phyloP scores from a whole-genome alignment of 306 rosid species.

The Luffa acutangula region DNA sequence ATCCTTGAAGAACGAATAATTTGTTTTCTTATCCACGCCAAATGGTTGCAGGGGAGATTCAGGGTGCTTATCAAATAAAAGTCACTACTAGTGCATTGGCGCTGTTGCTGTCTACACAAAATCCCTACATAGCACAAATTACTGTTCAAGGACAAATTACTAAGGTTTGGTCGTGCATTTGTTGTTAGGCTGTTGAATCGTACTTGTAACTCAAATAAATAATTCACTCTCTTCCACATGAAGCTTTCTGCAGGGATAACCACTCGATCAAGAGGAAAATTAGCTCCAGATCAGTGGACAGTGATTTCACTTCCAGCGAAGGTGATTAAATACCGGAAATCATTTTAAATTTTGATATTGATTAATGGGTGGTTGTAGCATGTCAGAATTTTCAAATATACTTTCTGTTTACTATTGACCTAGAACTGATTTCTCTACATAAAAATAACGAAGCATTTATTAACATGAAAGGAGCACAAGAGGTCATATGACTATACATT shows the following conservation, averaged over 20 bases:
- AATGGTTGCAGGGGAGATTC: constrained; percentile 66
- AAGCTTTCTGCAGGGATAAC: constrained; percentile 67
- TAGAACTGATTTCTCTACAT: neutral
- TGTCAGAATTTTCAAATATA: neutral
- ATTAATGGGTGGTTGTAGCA: neutral
- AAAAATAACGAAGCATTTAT: neutral
- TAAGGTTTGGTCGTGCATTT: constrained; percentile 38
- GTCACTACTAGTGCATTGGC: constrained; percentile 88
- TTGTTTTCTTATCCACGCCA: neutral
- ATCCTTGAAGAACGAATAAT: neutral
- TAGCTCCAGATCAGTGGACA: constrained; percentile 87
- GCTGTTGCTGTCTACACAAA: constrained; percentile 56
- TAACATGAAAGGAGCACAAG: neutral
- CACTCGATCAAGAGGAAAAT: constrained; percentile 82
- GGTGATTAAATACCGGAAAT: constrained; percentile 26
- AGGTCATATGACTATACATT: neutral
- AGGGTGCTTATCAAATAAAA: constrained; percentile 89
- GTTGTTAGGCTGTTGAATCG: neutral
- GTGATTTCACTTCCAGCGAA: constrained; percentile 72
- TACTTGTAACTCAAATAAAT: constrained; percentile 14
- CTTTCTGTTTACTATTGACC: neutral
- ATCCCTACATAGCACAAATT: constrained; percentile 46
- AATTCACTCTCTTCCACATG: constrained; percentile 8
- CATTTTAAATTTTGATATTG: neutral
- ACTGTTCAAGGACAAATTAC: constrained; percentile 58